Conservation (phyloP, 2,329 filamentous ascomycete species). For the Fusarium transvaalense region DNA sequence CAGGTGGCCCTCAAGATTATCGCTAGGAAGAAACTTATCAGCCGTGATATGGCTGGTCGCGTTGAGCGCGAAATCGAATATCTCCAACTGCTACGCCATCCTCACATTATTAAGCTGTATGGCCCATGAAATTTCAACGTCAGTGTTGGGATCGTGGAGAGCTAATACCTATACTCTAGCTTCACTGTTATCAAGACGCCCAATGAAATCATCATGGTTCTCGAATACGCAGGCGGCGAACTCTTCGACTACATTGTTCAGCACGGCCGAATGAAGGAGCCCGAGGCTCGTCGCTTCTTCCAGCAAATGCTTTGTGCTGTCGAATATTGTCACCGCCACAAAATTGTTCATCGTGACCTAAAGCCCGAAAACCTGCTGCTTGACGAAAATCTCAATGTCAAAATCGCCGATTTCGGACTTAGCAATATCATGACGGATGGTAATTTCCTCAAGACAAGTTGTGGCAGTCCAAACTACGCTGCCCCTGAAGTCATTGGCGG, state of each 20-base stretch:
- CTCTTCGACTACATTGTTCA: constrained; percentile 98
- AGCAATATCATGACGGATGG: constrained; percentile 99
- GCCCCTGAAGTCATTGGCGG: constrained; percentile 98
- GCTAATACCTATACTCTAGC: constrained; percentile 57
- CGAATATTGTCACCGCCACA: constrained; percentile 98
- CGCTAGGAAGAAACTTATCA: constrained; percentile 93
- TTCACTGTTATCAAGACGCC: constrained; percentile 97
- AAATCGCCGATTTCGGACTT: constrained; percentile 98
- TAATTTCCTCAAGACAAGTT: constrained; percentile 98
- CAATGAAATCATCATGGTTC: constrained; percentile 97
- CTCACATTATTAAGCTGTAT: constrained; percentile 98
- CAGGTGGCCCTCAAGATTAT: constrained; percentile 99
- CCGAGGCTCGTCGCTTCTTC: constrained; percentile 96
- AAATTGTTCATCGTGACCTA: constrained; percentile 97
- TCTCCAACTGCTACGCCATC: constrained; percentile 92
- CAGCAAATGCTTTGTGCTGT: constrained; percentile 99
- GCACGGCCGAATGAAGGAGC: constrained; percentile 90
- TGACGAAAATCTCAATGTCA: constrained; percentile 96
- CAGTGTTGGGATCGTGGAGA: background rate
- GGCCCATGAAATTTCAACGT: constrained; percentile 40
- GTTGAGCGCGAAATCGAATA: constrained; percentile 99
- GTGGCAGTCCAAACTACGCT: constrained; percentile 97
- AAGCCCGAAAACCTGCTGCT: constrained; percentile 97
- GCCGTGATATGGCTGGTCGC: constrained; percentile 95
- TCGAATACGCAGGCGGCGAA: constrained; percentile 96